Conservation (phyloP, 192 early-diverging fungal species). For the Dissophora ornata region DNA sequence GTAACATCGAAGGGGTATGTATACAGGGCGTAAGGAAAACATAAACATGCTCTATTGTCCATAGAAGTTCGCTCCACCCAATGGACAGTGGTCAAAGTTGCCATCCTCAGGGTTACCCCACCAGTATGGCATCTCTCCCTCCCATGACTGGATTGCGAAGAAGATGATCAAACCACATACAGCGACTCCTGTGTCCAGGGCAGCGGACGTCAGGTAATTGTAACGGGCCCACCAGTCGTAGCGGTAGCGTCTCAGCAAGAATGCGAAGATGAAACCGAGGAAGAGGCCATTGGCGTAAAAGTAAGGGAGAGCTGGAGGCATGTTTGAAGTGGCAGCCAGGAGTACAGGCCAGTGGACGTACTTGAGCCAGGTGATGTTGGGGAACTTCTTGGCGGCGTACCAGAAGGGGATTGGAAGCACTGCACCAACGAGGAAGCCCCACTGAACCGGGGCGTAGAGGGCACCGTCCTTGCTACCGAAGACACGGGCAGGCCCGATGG, state of each 20-base stretch:
- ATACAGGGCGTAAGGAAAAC: neutral
- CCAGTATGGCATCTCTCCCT: conserved; percentile 28
- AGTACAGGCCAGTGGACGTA: conserved; percentile 75
- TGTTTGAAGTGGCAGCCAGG: conserved; percentile 62
- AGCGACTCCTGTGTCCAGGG: conserved; percentile 56
- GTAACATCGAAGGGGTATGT: neutral
- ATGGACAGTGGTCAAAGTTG: conserved; percentile 27
- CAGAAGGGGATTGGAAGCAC: conserved; percentile 24
- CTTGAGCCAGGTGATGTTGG: conserved; percentile 54
- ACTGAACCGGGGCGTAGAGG: conserved; percentile 9
- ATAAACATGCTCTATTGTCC: neutral
- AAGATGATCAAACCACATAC: conserved; percentile 57
- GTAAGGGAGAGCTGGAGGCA: conserved; percentile 68
- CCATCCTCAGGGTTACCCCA: conserved; percentile 25
- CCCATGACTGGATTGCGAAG: conserved; percentile 43
- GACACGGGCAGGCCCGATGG: conserved; percentile 65
- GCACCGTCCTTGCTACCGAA: conserved; percentile 52
- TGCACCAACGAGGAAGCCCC: conserved; percentile 37
- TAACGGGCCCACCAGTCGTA: conserved; percentile 68
- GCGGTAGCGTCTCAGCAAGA: conserved; percentile 68
- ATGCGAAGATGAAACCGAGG: conserved; percentile 73
- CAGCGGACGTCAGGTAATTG: conserved; percentile 58
- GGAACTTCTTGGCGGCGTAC: conserved; percentile 2
- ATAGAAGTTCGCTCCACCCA: conserved; percentile 21
- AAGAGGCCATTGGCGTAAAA: conserved; percentile 49